Conservation (phyloP, 2,329 filamentous ascomycete species). For the Fusarium haematococcum region DNA sequence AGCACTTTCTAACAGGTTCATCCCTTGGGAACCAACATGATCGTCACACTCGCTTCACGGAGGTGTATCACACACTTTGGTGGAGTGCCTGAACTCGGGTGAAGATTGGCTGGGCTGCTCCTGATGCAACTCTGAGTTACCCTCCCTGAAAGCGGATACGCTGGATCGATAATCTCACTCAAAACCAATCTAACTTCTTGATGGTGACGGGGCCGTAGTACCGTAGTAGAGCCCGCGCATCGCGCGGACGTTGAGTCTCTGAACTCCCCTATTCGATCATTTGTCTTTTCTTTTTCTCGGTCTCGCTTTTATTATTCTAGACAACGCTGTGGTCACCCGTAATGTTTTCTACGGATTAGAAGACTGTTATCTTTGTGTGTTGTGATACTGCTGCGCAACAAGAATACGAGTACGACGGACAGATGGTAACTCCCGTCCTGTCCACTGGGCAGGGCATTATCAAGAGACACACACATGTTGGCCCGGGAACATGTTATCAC, state of each 20-base stretch:
- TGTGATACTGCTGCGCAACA: background rate
- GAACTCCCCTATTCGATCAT: background rate
- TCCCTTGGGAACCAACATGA: background rate
- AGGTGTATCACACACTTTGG: background rate
- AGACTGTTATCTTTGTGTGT: background rate
- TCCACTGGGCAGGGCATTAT: background rate
- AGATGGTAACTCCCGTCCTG: background rate
- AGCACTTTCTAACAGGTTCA: rapidly evolving
- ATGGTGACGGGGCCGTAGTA: background rate
- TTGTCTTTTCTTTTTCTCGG: background rate
- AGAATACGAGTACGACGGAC: background rate
- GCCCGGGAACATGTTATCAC: background rate
- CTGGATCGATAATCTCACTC: background rate
- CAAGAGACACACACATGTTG: background rate
- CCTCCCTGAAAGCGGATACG: background rate
- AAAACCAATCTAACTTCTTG: background rate
- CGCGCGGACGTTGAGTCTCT: background rate
- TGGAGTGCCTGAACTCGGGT: background rate
- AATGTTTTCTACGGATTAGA: background rate
- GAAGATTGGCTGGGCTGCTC: background rate
- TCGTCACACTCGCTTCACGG: background rate
- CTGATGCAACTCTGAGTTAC: background rate
- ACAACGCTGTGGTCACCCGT: rapidly evolving
- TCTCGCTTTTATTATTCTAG: rapidly evolving
- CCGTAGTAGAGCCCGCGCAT: background rate